Evolutionary conservation across 1,284 basidiomycete genomes (phyloP).

Genomic region (Sanghuangporus baumii): DNA sequence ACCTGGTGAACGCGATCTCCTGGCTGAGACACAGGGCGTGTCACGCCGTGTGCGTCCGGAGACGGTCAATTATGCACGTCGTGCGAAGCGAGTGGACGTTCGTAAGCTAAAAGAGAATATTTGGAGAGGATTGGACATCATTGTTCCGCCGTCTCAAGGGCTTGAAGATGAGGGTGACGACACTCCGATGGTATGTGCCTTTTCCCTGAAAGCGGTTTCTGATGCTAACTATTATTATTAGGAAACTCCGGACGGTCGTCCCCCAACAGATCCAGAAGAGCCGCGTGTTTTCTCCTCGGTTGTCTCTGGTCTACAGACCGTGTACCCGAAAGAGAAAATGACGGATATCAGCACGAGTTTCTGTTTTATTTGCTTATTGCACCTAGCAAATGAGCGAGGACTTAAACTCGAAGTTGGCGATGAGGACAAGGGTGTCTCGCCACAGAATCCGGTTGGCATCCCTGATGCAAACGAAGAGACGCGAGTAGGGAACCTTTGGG

Average conservation of each 20-base stretch:
- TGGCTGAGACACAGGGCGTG: constrained; percentile 77
- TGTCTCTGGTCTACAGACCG: constrained; percentile 72
- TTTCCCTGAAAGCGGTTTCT: neutral
- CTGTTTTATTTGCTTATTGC: constrained; percentile 97
- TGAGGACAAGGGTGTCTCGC: constrained; percentile 27
- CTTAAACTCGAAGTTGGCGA: constrained; percentile 65
- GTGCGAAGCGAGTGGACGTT: constrained; percentile 96
- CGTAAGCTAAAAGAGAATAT: constrained; percentile 97
- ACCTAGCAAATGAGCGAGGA: constrained; percentile 94
- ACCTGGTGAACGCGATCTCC: constrained; percentile 78
- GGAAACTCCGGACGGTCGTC: constrained; percentile 28
- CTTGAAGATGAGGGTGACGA: constrained; percentile 38
- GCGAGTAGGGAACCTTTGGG: constrained; percentile 69
- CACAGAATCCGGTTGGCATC: constrained; percentile 19
- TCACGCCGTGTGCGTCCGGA: constrained; percentile 81
- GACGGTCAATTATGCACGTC: constrained; percentile 91
- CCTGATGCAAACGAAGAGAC: constrained; percentile 30
- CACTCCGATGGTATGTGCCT: constrained; percentile 43
- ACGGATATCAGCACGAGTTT: constrained; percentile 98
- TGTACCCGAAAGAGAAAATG: constrained; percentile 92
- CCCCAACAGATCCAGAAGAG: constrained; percentile 54
- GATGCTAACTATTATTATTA: constrained; percentile 23
- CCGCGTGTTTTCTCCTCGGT: constrained; percentile 81
- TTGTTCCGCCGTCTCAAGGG: constrained; percentile 36
- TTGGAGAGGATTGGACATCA: constrained; percentile 85